Evolutionary conservation across 441 rosid genomes (phyloP).

Genomic region (Eutrema salsugineum): DNA sequence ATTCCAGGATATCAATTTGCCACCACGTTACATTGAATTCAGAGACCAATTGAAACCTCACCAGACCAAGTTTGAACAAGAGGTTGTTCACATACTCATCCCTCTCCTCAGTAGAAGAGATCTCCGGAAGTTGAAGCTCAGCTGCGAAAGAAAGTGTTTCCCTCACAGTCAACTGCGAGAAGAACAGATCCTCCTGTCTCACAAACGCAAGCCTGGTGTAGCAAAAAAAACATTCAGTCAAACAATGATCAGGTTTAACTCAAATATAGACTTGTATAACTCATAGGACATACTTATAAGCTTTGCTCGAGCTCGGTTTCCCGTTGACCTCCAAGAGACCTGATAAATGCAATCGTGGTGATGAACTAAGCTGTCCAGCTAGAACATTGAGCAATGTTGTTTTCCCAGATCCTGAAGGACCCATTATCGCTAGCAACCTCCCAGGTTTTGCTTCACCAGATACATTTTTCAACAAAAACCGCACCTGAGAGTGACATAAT

Average conservation of each 20-base stretch:
- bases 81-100: slow-evolving; percentile 77
- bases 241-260: background rate
- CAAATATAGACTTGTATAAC: background rate
- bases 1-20: background rate
- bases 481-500: slow-evolving; percentile 41
- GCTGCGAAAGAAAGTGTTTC: slow-evolving; percentile 92
- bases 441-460: slow-evolving; percentile 96
- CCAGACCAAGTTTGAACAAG: slow-evolving; percentile 82
- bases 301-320: slow-evolving; percentile 49
- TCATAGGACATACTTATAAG: slow-evolving; percentile 54
- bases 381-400: slow-evolving; percentile 90
- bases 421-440: slow-evolving; percentile 90
- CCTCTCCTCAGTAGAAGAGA: slow-evolving; percentile 68
- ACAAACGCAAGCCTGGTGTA: slow-evolving; percentile 75
- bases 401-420: slow-evolving; percentile 96
- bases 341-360: slow-evolving; percentile 67
- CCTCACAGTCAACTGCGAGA: slow-evolving; percentile 90
- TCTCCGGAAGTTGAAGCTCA: slow-evolving; percentile 80
- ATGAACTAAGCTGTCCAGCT: slow-evolving; percentile 73
- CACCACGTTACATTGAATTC: background rate
- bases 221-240: slow-evolving; percentile 18
- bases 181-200: slow-evolving; percentile 94
- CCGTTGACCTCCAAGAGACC: slow-evolving; percentile 93
- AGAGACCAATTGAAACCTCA: slow-evolving; percentile 34
- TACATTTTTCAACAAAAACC: slow-evolving; percentile 74